Percentiles rank a stretch among this genome's conserved stretches.
Conservation (phyloP, 345 rosid genomes). For the Anastatica hierochuntica region DNA sequence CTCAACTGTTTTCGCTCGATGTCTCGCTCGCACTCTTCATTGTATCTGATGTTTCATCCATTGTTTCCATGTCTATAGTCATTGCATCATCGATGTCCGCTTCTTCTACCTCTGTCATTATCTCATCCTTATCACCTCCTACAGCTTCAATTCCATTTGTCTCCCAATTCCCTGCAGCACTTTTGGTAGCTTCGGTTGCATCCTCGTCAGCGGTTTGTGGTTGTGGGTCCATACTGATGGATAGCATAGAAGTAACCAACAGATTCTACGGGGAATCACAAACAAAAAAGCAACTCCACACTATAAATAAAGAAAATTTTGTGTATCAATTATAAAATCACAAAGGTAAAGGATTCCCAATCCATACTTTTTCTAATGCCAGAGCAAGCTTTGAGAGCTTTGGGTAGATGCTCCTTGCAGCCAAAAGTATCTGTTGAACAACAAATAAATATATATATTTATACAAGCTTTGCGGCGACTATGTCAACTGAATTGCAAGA, state of each 20-base stretch:
- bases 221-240: conserved; percentile 37
- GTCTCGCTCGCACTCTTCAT: conserved; percentile 12
- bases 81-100: conserved; percentile 53
- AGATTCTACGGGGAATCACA: conserved; percentile 41
- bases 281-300: not conserved
- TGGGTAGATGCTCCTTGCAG: conserved; percentile 67
- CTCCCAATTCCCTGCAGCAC: conserved; percentile 23
- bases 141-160: conserved; percentile 59
- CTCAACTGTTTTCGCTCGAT: conserved; percentile 34
- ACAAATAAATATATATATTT: not conserved
- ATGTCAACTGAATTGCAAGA: not conserved
- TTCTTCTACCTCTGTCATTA: conserved; percentile 66
- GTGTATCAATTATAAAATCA: not conserved
- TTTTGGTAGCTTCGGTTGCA: conserved; percentile 24
- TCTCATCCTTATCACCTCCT: conserved; percentile 54
- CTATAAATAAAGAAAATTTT: not conserved
- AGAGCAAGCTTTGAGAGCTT: conserved; percentile 87
- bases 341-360: not conserved
- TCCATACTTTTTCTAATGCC: conserved; percentile 78
- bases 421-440: conserved; percentile 57
- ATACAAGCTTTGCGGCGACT: not conserved
- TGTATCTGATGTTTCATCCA: conserved; percentile 46
- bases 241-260: conserved; percentile 64
- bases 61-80: conserved; percentile 61
- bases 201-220: conserved; percentile 28